Base-by-base conservation (phyloP, 805 yeast genomes). In the Wickerhamomyces bisporus region DNA sequence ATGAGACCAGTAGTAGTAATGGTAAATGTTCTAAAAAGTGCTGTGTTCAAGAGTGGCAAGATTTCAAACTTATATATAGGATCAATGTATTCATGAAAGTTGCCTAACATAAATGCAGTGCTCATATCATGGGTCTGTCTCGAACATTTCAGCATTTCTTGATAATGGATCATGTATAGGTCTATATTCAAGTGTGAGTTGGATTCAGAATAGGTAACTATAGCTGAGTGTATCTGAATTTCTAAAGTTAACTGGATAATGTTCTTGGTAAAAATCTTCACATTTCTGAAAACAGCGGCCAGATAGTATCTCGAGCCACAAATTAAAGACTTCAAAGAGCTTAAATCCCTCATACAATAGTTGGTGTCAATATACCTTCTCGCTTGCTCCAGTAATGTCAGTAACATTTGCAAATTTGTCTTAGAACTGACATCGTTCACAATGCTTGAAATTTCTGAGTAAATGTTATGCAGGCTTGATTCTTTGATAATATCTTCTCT, bases 191-290 rank as follows among this genome's bases (percentile, higher is more conserved):
- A 11, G 34, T 39, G 39, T 14, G 34, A 15, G 26, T 49, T 47
- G n/a, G 41, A 34, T 32, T 49, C 53, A 36, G 37, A 49, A 30
- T 43, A 29, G 3, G 34, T 16, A 30, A 44, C 39, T 11, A 47
- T 26, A 3, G 41, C 32, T 14, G 35, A 40, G 24, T 39, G 39
- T 2, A 49, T 14, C 16, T 42, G 45, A 13, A 21, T 5, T n/a
- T 29, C 14, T 6, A 34, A 16, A 3, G 14, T 7, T 10, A 20
- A 17, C n/a, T 23, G 24, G 6, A 14, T 8, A 3, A 26, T 3
- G 19, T 30, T 36, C 8, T 16, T 27, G 7, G 20, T 19, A 26
- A 28, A 29, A 16, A 25, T 24, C 18, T 29, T 33, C 15, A 40
- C 36, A 35, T 50, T 50, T 7, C 14, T 27, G 6, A 41, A 38